Evolutionary conservation across 352 stramenopile genomes (phyloP).

Genomic region (Blastocystis sp.): DNA sequence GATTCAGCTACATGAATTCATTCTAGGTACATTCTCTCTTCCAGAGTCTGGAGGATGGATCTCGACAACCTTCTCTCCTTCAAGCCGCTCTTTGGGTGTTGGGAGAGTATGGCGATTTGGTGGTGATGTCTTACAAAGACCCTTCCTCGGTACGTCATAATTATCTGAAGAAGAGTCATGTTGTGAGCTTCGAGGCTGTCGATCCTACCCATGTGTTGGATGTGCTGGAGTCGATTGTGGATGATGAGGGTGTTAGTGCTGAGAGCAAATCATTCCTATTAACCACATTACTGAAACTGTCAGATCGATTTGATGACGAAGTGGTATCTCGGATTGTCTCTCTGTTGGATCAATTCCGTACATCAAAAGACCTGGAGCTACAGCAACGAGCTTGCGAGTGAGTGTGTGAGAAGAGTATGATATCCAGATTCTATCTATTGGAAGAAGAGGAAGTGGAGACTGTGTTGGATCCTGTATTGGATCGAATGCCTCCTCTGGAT

Average conservation of each 20-base stretch:
- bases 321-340: conserved; percentile 74
- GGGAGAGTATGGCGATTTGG: conserved; percentile 89
- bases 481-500: conserved; percentile 81
- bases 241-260: conserved; percentile 78
- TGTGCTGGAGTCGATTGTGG: conserved; percentile 75
- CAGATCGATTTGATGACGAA: conserved; percentile 80
- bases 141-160: not conserved
- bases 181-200: conserved; percentile 24
- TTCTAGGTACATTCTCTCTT: conserved; percentile 96
- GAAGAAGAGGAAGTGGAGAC: conserved; percentile 36
- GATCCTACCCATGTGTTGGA: conserved; percentile 62
- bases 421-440: conserved; percentile 71
- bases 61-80: conserved; percentile 86
- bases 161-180: conserved; percentile 24
- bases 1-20: conserved; percentile 71
- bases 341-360: conserved; percentile 81
- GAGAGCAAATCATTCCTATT: conserved; percentile 60
- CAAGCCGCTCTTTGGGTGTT: conserved; percentile 96
- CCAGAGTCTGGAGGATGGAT: conserved; percentile 88
- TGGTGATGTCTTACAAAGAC: conserved; percentile 75
- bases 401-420: not conserved
- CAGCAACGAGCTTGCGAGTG: conserved; percentile 89
- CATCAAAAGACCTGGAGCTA: conserved; percentile 87
- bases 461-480: conserved; percentile 71
- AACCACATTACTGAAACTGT: conserved; percentile 80